Base-by-base conservation (phyloP, 768 basidiomycete genomes). In the Heimioporus sp. region DNA sequence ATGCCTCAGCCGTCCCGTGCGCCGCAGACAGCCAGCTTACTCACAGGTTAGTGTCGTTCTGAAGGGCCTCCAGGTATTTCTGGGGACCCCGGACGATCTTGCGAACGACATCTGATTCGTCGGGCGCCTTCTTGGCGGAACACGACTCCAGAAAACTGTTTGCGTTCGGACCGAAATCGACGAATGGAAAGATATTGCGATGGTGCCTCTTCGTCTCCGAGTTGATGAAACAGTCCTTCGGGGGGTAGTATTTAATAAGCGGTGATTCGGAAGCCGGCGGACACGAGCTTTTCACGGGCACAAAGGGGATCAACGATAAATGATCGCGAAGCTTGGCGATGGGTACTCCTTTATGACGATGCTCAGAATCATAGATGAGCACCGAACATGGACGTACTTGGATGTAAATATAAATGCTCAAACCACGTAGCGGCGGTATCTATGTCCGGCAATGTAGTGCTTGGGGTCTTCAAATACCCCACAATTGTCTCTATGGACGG, bases 131-230 rank as follows among this genome's bases (percentile, higher is more conserved):
- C 36, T 51, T 55, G 43, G 58, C 49, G 6, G 46, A 34, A 21
- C 58, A 59, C 11, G 30, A 51, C 1, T 60, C 58, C 1, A 59
- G 43, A 46, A 59, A 59, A 30, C 5, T 46, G 13, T 58, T 58
- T n/a, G 39, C 56, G 5, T 56, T n/a, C 28, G 2, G 46, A 21
- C 53, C 36, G 17, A 59, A 59, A 48, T 59, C 28, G 15, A 59
- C 58, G 16, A 56, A 60, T 5, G 58, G 19, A 40, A 59, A 59
- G 28, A 46, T 39, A 15, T 12, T 5, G 10, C 48, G 53, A 60
- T 56, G 15, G 32, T 56, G 53, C 1, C 34, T 32, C 49, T 56
- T 51, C 17, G 37, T 40, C 1, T 43, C 35, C 2, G 49, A 60
- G 17, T 0, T 10, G 19, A 60, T 46, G 46, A 60, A 60, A 21